Conservation (phyloP, 2,329 filamentous ascomycete genomes). For the Peltaster fructicola region DNA sequence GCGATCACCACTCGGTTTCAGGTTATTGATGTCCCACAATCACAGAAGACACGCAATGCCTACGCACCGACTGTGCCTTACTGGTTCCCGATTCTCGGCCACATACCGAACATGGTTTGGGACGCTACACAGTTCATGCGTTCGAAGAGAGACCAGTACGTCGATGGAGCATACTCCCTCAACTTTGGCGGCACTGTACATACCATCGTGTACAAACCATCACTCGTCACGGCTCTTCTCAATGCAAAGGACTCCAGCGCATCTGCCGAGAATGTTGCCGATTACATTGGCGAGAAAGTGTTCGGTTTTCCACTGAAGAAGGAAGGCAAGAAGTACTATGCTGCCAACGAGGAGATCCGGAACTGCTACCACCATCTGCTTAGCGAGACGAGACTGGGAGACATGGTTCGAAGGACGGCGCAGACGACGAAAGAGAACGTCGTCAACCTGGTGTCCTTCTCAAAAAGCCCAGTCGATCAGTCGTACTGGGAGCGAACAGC, state of each 20-base stretch:
- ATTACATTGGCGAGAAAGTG: slow-evolving; percentile 17
- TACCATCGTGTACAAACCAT: slow-evolving; percentile 32
- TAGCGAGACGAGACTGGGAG: slow-evolving; percentile 28
- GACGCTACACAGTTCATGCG: slow-evolving; percentile 28
- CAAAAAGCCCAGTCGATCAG: slow-evolving; percentile 42
- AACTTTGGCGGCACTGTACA: slow-evolving; percentile 32
- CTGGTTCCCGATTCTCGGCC: slow-evolving; percentile 41
- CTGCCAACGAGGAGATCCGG: slow-evolving; percentile 18
- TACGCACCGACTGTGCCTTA: slow-evolving; percentile 38
- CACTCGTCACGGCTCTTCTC: slow-evolving; percentile 26
- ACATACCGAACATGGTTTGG: slow-evolving; percentile 33
- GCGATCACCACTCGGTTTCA: no score
- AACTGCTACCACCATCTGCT: slow-evolving; percentile 26
- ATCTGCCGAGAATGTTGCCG: slow-evolving; percentile 12
- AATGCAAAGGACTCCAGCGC: slow-evolving; percentile 19
- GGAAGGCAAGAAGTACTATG: slow-evolving; percentile 20
- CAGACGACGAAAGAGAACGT: slow-evolving; percentile 27
- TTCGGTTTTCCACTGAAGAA: slow-evolving; percentile 24
- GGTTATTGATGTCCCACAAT: no score
- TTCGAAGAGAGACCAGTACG: slow-evolving; percentile 22
- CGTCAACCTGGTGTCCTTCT: slow-evolving; percentile 41
- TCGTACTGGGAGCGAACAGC: slow-evolving; percentile 42
- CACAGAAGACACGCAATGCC: no score
- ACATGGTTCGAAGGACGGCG: slow-evolving; percentile 22
- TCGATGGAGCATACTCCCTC: slow-evolving; percentile 29